Evolutionary conservation across 1,284 basidiomycete genomes (phyloP).

Genomic region (Xerocomus amazonicus): DNA sequence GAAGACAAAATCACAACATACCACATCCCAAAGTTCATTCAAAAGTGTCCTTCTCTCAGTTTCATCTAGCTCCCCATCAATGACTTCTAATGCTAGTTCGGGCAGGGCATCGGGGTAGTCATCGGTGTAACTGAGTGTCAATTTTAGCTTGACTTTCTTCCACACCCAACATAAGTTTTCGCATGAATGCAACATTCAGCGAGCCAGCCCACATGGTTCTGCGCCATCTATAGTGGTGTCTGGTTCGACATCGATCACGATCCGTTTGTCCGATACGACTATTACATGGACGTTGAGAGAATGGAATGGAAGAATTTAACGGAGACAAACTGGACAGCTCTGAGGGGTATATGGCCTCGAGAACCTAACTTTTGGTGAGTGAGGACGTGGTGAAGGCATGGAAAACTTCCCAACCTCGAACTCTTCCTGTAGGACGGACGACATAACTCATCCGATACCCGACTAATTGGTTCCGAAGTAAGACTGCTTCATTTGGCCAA

Average conservation of each 20-base stretch:
- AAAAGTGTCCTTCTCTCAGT: slow-evolving; percentile 56
- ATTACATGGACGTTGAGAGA: slow-evolving; percentile 50
- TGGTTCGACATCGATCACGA: slow-evolving; percentile 86
- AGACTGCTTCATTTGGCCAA: slow-evolving; percentile 18
- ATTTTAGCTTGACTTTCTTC: slow-evolving; percentile 66
- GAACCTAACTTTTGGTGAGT: slow-evolving; percentile 54
- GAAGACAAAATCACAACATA: slow-evolving; percentile 37
- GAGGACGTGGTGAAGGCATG: slow-evolving; percentile 1
- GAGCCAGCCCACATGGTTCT: slow-evolving; percentile 50
- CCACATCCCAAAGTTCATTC: slow-evolving; percentile 59
- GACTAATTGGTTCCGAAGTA: slow-evolving; percentile 23
- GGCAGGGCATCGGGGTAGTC: slow-evolving; percentile 79
- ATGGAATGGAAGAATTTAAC: slow-evolving; percentile 26
- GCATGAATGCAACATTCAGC: slow-evolving; percentile 9
- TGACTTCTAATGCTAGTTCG: slow-evolving; percentile 61
- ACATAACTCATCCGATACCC: slow-evolving; percentile 43
- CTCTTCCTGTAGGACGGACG: slow-evolving; percentile 73
- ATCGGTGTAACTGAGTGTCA: slow-evolving; percentile 69
- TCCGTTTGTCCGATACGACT: slow-evolving; percentile 82
- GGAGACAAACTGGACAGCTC: slow-evolving; percentile 83
- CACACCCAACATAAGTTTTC: slow-evolving; percentile 20
- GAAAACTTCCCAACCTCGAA: slow-evolving; percentile 64
- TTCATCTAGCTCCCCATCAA: slow-evolving; percentile 69
- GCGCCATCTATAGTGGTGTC: slow-evolving; percentile 68
- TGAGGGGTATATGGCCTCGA: slow-evolving; percentile 94